Percentiles rank a stretch among this genome's conserved stretches.
Conservation (phyloP, 1,284 basidiomycete species). For the Trametes versicolor region DNA sequence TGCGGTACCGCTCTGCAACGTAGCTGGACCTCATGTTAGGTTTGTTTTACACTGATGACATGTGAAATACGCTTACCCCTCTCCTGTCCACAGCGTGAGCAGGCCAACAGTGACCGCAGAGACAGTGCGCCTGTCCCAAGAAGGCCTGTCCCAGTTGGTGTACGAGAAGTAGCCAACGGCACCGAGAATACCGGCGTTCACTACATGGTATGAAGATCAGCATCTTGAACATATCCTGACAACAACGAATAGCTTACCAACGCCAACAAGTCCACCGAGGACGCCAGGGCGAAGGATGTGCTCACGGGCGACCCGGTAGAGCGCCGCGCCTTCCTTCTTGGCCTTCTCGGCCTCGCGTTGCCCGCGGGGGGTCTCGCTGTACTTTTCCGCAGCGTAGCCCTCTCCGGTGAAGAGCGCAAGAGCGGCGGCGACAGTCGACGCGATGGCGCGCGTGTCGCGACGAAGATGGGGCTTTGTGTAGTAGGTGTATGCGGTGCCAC, state of each 20-base stretch:
- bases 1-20: slow-evolving; percentile 32
- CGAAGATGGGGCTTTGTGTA: slow-evolving; percentile 74
- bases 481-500: slow-evolving; percentile 69
- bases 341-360: slow-evolving; percentile 66
- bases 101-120: slow-evolving; percentile 73
- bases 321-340: slow-evolving; percentile 66
- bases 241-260: slow-evolving; percentile 55
- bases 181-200: slow-evolving; percentile 77
- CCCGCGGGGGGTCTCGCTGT: slow-evolving; percentile 67
- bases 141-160: slow-evolving; percentile 71
- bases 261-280: slow-evolving; percentile 71
- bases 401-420: slow-evolving; percentile 69
- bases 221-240: neutral
- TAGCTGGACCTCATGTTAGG: slow-evolving; percentile 15
- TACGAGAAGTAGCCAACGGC: slow-evolving; percentile 77
- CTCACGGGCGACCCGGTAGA: slow-evolving; percentile 70
- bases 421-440: slow-evolving; percentile 61
- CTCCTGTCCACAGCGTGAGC: slow-evolving; percentile 70
- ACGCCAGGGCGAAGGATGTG: slow-evolving; percentile 74
- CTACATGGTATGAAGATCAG: slow-evolving; percentile 43
- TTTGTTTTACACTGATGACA: neutral
- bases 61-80: slow-evolving; percentile 62
- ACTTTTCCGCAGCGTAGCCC: slow-evolving; percentile 71
- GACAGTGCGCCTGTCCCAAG: slow-evolving; percentile 77
- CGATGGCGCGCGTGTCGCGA: slow-evolving; percentile 65